Base-by-base conservation (phyloP, 441 rosid species). In the Theobroma grandiflorum region DNA sequence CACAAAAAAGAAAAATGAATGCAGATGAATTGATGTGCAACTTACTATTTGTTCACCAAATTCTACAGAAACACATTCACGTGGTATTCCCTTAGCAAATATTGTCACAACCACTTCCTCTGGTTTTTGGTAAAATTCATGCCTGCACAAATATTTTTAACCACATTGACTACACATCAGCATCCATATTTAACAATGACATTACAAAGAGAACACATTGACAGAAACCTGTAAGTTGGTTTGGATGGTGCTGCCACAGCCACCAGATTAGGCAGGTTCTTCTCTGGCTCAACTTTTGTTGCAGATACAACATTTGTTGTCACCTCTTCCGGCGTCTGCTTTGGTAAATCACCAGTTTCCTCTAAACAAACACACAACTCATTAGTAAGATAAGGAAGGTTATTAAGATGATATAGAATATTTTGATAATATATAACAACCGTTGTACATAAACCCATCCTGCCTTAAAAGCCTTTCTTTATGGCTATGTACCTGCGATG, bases 11-110 rank as follows among this genome's bases (percentile, higher is more conserved):
- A 38, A 65, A 38, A 40, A 67, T 3, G 35, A 52, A 75, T 16
- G 16, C 0, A 55, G 47, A 52, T 12, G 42, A 47, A 72, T 14
- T 43, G 15, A 0, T 57, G 47, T 35, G 61, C 81, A 80, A 74
- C 93, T 80, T 85, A 94, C 98, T 50, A 91, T 90, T 69, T 93
- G 98, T 87, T 91, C 97, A 47, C 97, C 97, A 77, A 85, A 94
- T 70, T 90, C 91, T 20, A 93, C 84, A 4, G 78, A 38, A 55
- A 94, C 91, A 80, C 83, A 81, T 45, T 87, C 77, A 2, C 84
- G 82, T 3, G 86, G 91, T 78, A 93, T 67, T 80, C 93, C 90
- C 87, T 90, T 91, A 2, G 94, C 98, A 78, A 94, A 91, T 65
- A 94, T 76, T 38, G 94, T 93, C 72, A 94, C 90, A 75, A 94